Conservation (phyloP, 805 yeast genomes). For the Scheffersomyces lignosus region DNA sequence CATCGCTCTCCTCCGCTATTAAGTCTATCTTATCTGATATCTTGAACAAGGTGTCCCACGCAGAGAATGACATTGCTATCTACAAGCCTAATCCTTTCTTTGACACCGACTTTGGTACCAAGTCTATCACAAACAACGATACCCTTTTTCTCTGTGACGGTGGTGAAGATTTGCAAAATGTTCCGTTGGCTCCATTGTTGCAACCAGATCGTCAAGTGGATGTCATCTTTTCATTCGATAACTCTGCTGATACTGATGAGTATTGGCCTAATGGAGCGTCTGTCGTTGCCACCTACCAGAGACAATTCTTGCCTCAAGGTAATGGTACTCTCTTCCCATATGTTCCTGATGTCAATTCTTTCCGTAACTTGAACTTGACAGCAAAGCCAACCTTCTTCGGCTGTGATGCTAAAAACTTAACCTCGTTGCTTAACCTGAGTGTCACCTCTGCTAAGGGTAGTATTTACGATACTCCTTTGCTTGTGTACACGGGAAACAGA, state of each 20-base stretch:
- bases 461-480: conserved; percentile 20
- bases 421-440: conserved; percentile 13
- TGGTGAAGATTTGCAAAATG: conserved; percentile 73
- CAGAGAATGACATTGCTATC: conserved; percentile 34
- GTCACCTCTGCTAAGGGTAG: conserved; percentile 4
- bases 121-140: conserved; percentile 38
- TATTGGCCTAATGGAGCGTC: conserved; percentile 72
- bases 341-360: conserved; percentile 22
- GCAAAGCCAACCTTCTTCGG: conserved; percentile 29
- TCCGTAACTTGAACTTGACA: conserved; percentile 29
- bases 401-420: conserved; percentile 25
- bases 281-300: conserved; percentile 51
- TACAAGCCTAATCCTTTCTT: conserved; percentile 41
- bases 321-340: conserved; percentile 26
- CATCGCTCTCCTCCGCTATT: conserved; percentile 15
- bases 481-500: conserved; percentile 31
- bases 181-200: conserved; percentile 66
- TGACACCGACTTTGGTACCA: conserved; percentile 30
- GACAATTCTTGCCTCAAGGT: conserved; percentile 48
- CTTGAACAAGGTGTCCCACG: conserved; percentile 38
- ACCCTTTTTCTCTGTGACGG: conserved; percentile 69
- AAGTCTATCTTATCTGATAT: conserved; percentile 20
- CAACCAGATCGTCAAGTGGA: conserved; percentile 64
- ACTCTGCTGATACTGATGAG: conserved; percentile 60
- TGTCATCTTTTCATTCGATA: conserved; percentile 63